Percentiles rank a stretch among this genome's conserved stretches.
Evolutionary conservation across 306 rosid genomes (phyloP).

Genomic region (Alnus glutinosa): DNA sequence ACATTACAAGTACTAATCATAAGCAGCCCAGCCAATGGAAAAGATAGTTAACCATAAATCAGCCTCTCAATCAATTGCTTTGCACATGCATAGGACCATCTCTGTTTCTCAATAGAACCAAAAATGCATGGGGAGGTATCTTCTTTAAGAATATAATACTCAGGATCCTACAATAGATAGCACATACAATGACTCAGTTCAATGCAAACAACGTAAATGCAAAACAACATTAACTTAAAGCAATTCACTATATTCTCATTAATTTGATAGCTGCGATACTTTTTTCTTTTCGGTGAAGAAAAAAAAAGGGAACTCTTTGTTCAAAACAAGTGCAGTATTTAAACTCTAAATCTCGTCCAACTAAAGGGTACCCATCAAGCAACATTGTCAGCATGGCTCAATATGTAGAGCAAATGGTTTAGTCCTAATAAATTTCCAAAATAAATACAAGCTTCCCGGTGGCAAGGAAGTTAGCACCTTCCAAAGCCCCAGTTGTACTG

Average conservation of each 20-base stretch:
- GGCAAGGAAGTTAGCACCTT: slow-evolving; percentile 89
- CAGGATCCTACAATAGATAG: slow-evolving; percentile 62
- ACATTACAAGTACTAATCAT: no score
- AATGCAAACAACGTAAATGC: slow-evolving; percentile 1
- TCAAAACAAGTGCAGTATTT: no score
- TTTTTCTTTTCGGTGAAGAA: no score
- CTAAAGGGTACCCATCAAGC: no score
- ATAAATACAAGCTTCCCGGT: slow-evolving; percentile 64
- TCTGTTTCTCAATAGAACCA: slow-evolving; percentile 89
- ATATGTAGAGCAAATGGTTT: neutral
- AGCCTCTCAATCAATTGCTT: slow-evolving; percentile 63
- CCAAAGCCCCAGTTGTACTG: slow-evolving; percentile 90
- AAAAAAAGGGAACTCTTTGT: no score
- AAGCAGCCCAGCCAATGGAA: no score
- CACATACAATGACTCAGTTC: slow-evolving; percentile 17
- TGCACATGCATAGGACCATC: slow-evolving; percentile 97
- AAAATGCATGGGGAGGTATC: slow-evolving; percentile 86
- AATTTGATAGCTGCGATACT: no score
- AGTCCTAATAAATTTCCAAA: neutral
- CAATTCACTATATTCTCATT: neutral
- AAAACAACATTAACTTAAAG: neutral
- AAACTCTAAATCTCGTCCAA: no score
- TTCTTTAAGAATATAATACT: slow-evolving; percentile 76
- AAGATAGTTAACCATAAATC: no score
- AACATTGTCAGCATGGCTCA: no score